Percentiles rank a stretch among this genome's conserved stretches.
Conservation (phyloP, 495 filamentous ascomycete genomes). For the Aspergillus nanangensis region DNA sequence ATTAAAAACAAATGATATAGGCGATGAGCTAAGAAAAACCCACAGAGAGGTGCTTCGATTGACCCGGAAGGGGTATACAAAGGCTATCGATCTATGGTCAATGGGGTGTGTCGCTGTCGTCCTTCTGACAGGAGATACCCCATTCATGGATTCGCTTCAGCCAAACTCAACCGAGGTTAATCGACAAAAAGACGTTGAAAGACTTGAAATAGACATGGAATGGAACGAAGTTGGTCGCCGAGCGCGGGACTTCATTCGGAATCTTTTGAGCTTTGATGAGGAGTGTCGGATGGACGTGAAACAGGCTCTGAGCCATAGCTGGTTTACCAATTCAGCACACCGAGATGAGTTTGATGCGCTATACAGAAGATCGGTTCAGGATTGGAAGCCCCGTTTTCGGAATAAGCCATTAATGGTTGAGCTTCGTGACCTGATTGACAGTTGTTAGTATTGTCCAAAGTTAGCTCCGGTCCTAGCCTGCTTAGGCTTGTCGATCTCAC, state of each 20-base stretch:
- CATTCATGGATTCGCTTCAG: constrained; percentile 26
- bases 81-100: constrained; percentile 61
- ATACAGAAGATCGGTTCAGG: constrained; percentile 39
- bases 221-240: constrained; percentile 34
- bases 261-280: constrained; percentile 50
- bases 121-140: constrained; percentile 44
- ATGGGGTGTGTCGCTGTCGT: constrained; percentile 49
- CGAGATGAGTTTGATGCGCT: constrained; percentile 37
- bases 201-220: constrained; percentile 27
- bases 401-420: constrained; percentile 9
- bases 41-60: constrained; percentile 42
- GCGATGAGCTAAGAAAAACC: background rate
- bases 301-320: constrained; percentile 52
- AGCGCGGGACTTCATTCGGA: constrained; percentile 50
- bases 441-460: background rate
- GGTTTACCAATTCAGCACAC: constrained; percentile 50
- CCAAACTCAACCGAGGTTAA: constrained; percentile 7
- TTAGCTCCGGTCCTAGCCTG: too few relatives aligned
- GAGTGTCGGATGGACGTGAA: constrained; percentile 46
- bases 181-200: constrained; percentile 11
- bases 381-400: constrained; percentile 42
- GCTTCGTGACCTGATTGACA: constrained; percentile 1
- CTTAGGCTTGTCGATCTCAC: too few relatives aligned
- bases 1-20: background rate
- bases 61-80: constrained; percentile 48